These are phyloP conservation scores for Phlebiopsis gigantea DNA, from an alignment of 768 basidiomycete genomes.

Conservation along the genomic window DNA sequence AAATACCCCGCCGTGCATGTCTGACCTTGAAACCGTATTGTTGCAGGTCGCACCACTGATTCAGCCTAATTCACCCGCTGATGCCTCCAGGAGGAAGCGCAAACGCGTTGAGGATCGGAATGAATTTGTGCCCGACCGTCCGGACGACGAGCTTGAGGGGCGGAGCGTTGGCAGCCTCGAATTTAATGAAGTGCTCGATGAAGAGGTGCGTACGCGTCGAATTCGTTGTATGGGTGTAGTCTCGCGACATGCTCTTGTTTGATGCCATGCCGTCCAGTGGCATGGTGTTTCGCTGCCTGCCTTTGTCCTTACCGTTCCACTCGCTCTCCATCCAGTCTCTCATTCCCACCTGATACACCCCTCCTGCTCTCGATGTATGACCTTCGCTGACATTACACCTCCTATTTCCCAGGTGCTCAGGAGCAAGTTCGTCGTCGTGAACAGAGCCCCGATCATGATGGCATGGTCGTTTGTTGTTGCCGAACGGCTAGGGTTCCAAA, in stretches of 20 bases:
- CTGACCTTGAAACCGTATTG: neutral
- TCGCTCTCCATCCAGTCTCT: neutral
- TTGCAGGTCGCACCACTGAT: neutral
- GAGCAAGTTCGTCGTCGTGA: conserved; percentile 62
- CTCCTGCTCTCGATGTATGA: neutral
- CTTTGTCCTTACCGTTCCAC: neutral
- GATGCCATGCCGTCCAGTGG: neutral
- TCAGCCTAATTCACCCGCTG: neutral
- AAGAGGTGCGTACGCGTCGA: conserved; percentile 46
- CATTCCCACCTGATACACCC: neutral
- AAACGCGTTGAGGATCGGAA: conserved; percentile 47
- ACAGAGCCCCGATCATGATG: conserved; percentile 92
- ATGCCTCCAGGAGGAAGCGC: conserved; percentile 29
- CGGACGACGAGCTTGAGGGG: conserved; percentile 42
- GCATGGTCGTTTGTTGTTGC: conserved; percentile 89
- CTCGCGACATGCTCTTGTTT: neutral
- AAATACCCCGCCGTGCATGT: conserved; percentile 2
- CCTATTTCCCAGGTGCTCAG: conserved; percentile 44
- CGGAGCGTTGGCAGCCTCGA: conserved; percentile 48
- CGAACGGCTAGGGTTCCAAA: conserved; percentile 78
- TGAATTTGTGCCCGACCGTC: conserved; percentile 50
- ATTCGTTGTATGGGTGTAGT: neutral
- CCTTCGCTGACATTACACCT: neutral
- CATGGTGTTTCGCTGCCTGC: neutral
- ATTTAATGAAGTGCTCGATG: conserved; percentile 70